phyloP scores from a whole-genome alignment of 164 flowering plant genomes.

The Akebia trifoliata region DNA sequence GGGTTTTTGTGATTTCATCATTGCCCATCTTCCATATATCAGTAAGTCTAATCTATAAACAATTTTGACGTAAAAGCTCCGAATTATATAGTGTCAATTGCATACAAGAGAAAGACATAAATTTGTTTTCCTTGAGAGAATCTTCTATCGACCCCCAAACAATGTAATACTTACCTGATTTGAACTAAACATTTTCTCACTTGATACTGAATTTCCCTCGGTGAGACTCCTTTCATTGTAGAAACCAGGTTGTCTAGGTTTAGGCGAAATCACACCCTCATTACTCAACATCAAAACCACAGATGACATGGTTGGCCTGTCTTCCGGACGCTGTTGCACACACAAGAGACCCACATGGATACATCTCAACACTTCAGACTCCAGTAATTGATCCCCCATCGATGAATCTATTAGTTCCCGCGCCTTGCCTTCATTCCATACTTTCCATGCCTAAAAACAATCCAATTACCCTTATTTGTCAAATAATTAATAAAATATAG shows the following conservation, averaged over 20 bases:
- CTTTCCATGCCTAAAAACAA: too few species aligned
- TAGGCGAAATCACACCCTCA: conserved; percentile 12
- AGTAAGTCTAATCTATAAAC: too few species aligned
- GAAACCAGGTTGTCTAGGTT: conserved; percentile 28
- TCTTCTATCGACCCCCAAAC: conserved; percentile 11
- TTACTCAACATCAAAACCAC: conserved; percentile 31
- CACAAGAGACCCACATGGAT: conserved; percentile 27
- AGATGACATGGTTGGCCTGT: conserved; percentile 27
- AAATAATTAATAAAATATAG: too few species aligned
- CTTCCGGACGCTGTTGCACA: conserved; percentile 25
- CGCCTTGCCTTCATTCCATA: too few species aligned
- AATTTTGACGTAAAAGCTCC: too few species aligned
- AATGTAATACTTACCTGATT: conserved; percentile 13
- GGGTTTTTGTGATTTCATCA: too few species aligned
- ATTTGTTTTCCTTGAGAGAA: too few species aligned
- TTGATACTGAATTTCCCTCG: conserved; percentile 1
- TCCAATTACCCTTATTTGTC: too few species aligned
- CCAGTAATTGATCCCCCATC: neutral
- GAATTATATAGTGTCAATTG: too few species aligned
- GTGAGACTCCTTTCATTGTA: conserved; percentile 8
- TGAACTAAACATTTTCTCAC: neutral
- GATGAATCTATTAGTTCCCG: too few species aligned
- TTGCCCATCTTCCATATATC: too few species aligned
- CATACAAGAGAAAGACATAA: too few species aligned
- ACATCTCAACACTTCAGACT: conserved; percentile 7